phyloP scores from a whole-genome alignment of 805 yeast genomes.

The Spathaspora hagerdaliae region DNA sequence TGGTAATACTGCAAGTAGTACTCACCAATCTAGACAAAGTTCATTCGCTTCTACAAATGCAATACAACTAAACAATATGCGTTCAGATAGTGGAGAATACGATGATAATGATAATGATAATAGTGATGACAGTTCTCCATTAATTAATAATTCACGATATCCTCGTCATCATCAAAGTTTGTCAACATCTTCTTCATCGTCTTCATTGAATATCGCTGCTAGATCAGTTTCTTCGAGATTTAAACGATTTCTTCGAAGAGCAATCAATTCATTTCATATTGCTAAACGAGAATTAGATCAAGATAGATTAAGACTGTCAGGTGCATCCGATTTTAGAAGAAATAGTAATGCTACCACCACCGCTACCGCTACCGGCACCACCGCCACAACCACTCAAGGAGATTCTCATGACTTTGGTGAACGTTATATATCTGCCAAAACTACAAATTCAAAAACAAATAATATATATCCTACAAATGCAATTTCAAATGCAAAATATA shows the following conservation, averaged over 20 bases:
- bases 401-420: conserved; percentile 19
- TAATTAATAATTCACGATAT: conserved; percentile 17
- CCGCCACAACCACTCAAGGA: conserved; percentile 15
- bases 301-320: conserved; percentile 15
- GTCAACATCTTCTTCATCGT: conserved; percentile 17
- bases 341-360: conserved; percentile 19
- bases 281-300: conserved; percentile 24
- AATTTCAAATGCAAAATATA: conserved; percentile 91
- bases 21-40: conserved; percentile 7
- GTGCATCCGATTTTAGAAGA: conserved; percentile 2
- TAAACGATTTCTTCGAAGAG: conserved; percentile 7
- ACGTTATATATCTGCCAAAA: conserved; percentile 39
- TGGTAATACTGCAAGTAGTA: conserved; percentile 3
- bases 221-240: conserved; percentile 9
- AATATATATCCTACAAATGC: conserved; percentile 60
- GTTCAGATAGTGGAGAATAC: conserved; percentile 6
- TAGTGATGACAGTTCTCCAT: conserved; percentile 26
- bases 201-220: conserved; percentile 12
- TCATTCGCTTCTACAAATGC: conserved; percentile 14
- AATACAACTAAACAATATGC: conserved; percentile 23
- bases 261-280: conserved; percentile 15
- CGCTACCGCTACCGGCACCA: conserved; percentile 15
- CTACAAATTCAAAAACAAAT: conserved; percentile 21
- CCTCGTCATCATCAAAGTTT: conserved; percentile 10
- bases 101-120: conserved; percentile 17